phyloP scores from a whole-genome alignment of 225 moss, liverwort and hornwort genomes.

The Bryum argenteum region DNA sequence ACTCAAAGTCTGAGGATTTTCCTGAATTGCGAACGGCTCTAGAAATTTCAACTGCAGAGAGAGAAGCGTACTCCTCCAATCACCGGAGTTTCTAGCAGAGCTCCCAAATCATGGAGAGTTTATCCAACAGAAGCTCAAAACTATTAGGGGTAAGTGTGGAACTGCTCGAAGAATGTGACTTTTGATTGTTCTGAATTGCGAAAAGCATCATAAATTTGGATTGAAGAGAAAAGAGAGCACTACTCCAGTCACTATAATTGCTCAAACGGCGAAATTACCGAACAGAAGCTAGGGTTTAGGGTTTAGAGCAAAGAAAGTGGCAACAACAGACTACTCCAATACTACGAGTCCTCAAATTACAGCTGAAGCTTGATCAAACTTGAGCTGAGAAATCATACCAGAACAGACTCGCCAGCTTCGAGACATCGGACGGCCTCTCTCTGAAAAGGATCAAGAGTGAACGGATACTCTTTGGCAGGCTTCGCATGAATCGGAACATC shows the following conservation, averaged over 20 bases:
- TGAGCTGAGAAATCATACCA: slow-evolving; percentile 45
- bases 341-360: background rate
- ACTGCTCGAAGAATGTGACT: too few species aligned
- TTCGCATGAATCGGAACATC: slow-evolving; percentile 27
- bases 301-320: too few species aligned
- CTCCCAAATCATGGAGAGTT: slow-evolving; percentile 3
- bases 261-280: too few species aligned
- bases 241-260: background rate
- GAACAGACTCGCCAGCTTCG: slow-evolving; percentile 89
- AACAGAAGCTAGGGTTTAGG: too few species aligned
- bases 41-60: background rate
- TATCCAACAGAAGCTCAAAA: background rate
- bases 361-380: background rate
- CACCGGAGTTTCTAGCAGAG: too few species aligned
- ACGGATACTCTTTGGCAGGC: slow-evolving; percentile 91
- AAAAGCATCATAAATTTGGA: background rate
- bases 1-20: background rate
- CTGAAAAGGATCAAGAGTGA: slow-evolving; percentile 92
- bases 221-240: background rate
- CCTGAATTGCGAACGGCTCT: background rate
- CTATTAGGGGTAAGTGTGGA: background rate
- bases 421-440: slow-evolving; percentile 82
- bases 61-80: background rate
- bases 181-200: background rate
- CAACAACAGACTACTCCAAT: background rate